Evolutionary conservation across 129 eudicot species (phyloP).

Genomic region (carrot (Daucus carota)): DH1_v3.0 NC_030384.2:27830001-27830500

Average conservation of each 20-base stretch:
- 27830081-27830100: not conserved
- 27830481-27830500: too few species aligned
- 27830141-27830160: not conserved
- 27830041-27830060: constrained; percentile 2
- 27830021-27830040: not conserved
- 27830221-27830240: not conserved
- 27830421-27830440: too few species aligned
- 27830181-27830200: not conserved
- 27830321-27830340: not conserved
- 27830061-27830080: not conserved
- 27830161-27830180: not conserved
- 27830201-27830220: not conserved
- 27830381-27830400: too few species aligned
- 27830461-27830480: too few species aligned
- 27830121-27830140: not conserved
- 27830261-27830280: not conserved
- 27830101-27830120: not conserved
- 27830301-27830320: not conserved
- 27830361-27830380: not conserved
- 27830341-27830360: not conserved
- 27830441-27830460: too few species aligned
- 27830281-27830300: not conserved
- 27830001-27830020: not conserved
- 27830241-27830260: not conserved
- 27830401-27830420: too few species aligned